phyloP scores from a whole-genome alignment of 352 stramenopile species.

The Phytophthora gonapodyides region DNA sequence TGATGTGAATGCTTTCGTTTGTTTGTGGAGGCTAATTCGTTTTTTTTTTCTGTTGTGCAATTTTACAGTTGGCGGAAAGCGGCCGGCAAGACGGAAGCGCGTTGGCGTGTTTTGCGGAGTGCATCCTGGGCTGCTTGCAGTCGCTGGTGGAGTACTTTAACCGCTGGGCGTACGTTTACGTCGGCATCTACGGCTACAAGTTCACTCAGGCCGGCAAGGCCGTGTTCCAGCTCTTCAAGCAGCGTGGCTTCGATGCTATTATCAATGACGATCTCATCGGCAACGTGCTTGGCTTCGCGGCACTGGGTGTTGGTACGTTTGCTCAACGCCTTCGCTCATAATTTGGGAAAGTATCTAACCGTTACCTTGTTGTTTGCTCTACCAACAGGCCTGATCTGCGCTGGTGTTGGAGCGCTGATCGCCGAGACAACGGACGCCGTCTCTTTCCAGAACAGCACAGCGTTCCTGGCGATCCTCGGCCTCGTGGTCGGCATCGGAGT shows the following conservation, averaged over 20 bases:
- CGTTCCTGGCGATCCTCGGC: slow-evolving; percentile 79
- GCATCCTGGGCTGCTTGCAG: slow-evolving; percentile 82
- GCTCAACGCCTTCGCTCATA: not conserved
- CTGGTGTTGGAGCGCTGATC: slow-evolving; percentile 56
- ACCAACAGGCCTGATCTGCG: slow-evolving; percentile 75
- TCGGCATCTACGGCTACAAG: slow-evolving; percentile 94
- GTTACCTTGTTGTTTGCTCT: slow-evolving; percentile 3
- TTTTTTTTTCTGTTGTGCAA: slow-evolving; percentile 1
- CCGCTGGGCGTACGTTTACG: slow-evolving; percentile 95
- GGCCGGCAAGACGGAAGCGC: slow-evolving; percentile 71
- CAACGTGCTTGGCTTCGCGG: slow-evolving; percentile 90
- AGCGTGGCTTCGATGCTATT: slow-evolving; percentile 94
- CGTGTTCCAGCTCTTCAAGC: slow-evolving; percentile 93
- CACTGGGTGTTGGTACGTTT: slow-evolving; percentile 81
- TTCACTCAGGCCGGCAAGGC: slow-evolving; percentile 94
- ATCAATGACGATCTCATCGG: slow-evolving; percentile 97
- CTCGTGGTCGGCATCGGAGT: slow-evolving; percentile 90
- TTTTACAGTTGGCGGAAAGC: slow-evolving; percentile 65
- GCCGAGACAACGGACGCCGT: slow-evolving; percentile 56
- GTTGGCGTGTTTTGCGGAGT: slow-evolving; percentile 81
- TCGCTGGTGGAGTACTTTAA: slow-evolving; percentile 94
- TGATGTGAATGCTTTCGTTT: not conserved
- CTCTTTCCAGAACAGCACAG: slow-evolving; percentile 71
- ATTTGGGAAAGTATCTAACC: not conserved
- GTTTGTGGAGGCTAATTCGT: slow-evolving; percentile 1